Base-by-base conservation (phyloP, 2,329 filamentous ascomycete species). In the Blumeria graminis region DNA sequence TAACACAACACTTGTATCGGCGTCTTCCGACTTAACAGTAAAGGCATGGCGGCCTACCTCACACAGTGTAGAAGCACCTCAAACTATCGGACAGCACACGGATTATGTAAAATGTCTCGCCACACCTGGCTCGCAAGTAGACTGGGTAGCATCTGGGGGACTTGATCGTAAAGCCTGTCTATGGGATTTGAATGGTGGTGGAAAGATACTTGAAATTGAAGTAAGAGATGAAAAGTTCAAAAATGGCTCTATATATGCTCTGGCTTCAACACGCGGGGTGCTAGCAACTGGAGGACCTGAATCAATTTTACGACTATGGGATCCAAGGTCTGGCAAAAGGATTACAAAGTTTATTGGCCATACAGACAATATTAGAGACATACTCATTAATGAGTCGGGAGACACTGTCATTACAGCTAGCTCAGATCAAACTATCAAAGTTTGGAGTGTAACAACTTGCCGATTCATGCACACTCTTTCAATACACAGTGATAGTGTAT, bases 401-500 rank as follows among this genome's bases (percentile, higher is more conserved):
- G 88, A 94, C 66, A 93, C 81, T 43, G 86, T 98, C 62, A 78
- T 98, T 74, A 94, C 90, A 0, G 89, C 87, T 13, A 94, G 89
- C 63, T 90, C 90, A 1, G 92, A 98, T 68, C 88, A 94, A 70
- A 96, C 92, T 0, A 83, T 98, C 71, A 98, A 98, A 71, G 80
- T 96, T 57, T 98, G 92, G 92, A 95, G 89, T 62, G 82, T 96
- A 62, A 92, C 86, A 10, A 90, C 88, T 22, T 92, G 92, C 56
- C 78, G 92, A 62, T 98, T 92, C 74, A 90, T 96, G 83, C 87
- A 95, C 69, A 98, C 92, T 0, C 77, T 98, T 63, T 95, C 89
- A 56, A 98, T 98, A 92, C 92, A 98, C 70, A 94, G 94, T 66
- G 88, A 94, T 66, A 95, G 89, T 66, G 86, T 98, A 22, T 98